Evolutionary conservation across 129 eudicot genomes (phyloP), one percentile per base, ranked within the genome.

Genomic region (Sambucus nigra): DNA sequence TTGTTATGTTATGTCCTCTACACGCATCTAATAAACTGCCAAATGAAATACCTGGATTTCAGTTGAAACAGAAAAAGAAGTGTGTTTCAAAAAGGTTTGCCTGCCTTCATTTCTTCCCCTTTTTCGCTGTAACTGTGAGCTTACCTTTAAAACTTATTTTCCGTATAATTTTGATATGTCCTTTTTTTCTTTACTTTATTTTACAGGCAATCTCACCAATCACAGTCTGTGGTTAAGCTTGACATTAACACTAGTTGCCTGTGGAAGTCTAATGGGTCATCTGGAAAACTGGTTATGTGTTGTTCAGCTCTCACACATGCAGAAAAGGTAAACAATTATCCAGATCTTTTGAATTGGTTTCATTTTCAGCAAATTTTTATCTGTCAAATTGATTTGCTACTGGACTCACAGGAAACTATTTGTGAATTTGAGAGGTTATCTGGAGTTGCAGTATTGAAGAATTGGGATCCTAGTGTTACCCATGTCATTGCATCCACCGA

Each of bases 1-100:
- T 86, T 82, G 99, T 92, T 35, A 80, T 86, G 84, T 63, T 92
- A 54, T 92, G 99, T 64, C 99, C 99, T 52, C 71, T 74, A 54
- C 99, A 92, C 66, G 78, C 79, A 9, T 74, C 82, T 27, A 76
- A 45, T 33, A 73, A 74, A 59, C 72, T 92, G 61, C 94, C 99
- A 14, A 64, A 65, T 57, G 92, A 92, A 59, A 42, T 50, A 22
- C 53, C 70, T 52, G 65, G 55, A 41, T 67, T 74, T 53, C 82
- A 71, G 16, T 39, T 32, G 41, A 70, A 65, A 57, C 65, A 51
- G 51, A 61, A 63, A 74, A 68, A 59, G 73, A 73, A 77, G 68
- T 33, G 31, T 57, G 69, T 61, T 33, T 27, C 57, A 8, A 72
- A 80, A 60, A 68, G 94, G 96, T 88, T 55, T 22, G 56, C 47